Conservation (phyloP, 73 alveolate species). For the Tetrahymena elliotti region DNA sequence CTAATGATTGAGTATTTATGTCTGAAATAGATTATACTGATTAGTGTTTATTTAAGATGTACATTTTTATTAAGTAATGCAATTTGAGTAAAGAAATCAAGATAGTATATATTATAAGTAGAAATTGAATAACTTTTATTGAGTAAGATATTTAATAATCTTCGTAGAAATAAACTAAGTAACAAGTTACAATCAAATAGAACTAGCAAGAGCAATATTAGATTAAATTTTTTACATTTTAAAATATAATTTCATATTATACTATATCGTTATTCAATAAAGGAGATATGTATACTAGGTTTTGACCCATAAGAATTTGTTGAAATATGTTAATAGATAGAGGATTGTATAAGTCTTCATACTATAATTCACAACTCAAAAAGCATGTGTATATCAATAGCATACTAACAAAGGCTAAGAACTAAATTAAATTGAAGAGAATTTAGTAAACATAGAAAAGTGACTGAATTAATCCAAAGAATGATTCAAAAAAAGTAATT, state of each 20-base stretch:
- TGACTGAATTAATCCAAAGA: background rate
- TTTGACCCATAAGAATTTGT: background rate
- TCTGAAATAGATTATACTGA: background rate
- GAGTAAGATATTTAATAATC: background rate
- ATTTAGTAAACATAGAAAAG: background rate
- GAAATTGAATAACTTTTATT: no score
- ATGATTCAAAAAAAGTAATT: background rate
- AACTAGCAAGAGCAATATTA: background rate
- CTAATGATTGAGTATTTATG: background rate
- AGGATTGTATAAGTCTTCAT: background rate
- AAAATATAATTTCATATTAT: background rate
- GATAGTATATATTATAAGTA: background rate
- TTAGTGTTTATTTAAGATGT: no score
- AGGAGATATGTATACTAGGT: background rate
- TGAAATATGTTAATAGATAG: background rate
- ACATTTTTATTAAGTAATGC: background rate
- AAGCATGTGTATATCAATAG: background rate
- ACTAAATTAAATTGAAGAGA: background rate
- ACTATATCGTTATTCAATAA: background rate
- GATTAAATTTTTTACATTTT: background rate
- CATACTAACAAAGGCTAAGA: background rate
- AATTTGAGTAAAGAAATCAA: background rate
- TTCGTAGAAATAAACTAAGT: background rate
- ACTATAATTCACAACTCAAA: background rate
- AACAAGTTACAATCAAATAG: background rate